Conservation (phyloP, 352 stramenopile species). For the Phytopythium delawarense region DNA sequence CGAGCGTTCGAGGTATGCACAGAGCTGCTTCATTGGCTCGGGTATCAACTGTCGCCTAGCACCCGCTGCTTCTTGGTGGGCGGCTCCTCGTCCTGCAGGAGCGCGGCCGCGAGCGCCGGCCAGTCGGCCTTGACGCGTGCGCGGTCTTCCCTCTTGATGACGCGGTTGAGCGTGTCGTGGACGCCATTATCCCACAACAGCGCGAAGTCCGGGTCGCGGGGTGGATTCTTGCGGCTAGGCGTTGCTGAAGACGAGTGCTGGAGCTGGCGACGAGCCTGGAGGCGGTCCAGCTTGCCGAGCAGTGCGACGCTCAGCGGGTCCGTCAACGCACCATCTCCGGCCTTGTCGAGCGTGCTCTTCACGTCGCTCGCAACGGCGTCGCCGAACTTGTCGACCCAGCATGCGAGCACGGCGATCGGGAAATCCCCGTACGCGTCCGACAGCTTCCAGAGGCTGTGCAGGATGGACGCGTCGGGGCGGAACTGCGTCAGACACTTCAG, state of each 20-base stretch:
- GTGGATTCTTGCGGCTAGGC: conserved; percentile 6
- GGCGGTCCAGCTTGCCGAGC: conserved; percentile 54
- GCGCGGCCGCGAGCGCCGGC: conserved; percentile 19
- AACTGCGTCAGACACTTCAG: conserved; percentile 77
- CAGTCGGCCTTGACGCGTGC: conserved; percentile 14
- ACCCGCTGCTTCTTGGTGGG: conserved; percentile 56
- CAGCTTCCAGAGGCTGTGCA: conserved; percentile 79
- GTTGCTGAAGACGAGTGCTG: conserved; percentile 2
- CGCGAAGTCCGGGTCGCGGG: conserved; percentile 10
- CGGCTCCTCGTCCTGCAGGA: conserved; percentile 30
- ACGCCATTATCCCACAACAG: conserved; percentile 51
- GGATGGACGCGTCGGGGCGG: conserved; percentile 51
- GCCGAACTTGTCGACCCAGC: conserved; percentile 68
- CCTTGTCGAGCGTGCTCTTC: conserved; percentile 36
- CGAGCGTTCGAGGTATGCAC: not conserved
- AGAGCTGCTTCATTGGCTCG: not conserved
- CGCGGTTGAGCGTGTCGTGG: conserved; percentile 26
- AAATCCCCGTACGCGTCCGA: conserved; percentile 59
- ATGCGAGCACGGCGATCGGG: conserved; percentile 53
- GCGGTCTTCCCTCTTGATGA: conserved; percentile 21
- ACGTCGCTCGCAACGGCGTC: conserved; percentile 58
- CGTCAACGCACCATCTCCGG: conserved; percentile 24
- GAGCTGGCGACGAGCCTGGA: conserved; percentile 35
- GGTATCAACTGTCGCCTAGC: conserved; percentile 11
- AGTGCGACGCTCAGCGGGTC: conserved; percentile 40